Evolutionary conservation across 352 stramenopile genomes (phyloP).

Genomic region (Labyrinthula sp.): DNA sequence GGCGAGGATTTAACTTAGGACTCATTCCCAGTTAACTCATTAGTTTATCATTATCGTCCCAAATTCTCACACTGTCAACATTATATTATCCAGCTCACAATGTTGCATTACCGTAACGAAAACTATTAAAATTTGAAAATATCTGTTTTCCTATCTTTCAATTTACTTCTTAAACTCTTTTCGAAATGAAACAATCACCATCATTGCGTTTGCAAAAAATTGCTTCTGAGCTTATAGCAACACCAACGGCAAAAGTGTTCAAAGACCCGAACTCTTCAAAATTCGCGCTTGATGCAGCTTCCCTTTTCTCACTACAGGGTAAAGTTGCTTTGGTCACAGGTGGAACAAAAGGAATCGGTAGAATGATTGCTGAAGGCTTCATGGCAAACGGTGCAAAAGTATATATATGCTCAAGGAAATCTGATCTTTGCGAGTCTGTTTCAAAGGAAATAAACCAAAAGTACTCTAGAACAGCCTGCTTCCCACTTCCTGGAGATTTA

Average conservation of each 20-base stretch:
- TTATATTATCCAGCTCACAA: too few relatives aligned
- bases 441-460: slow-evolving; percentile 19
- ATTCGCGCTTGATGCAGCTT: slow-evolving; percentile 11
- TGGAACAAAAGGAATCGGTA: slow-evolving; percentile 69
- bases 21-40: too few relatives aligned
- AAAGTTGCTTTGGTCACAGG: slow-evolving; percentile 69
- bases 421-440: slow-evolving; percentile 16
- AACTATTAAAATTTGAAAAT: too few relatives aligned
- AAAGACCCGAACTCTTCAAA: slow-evolving; percentile 3
- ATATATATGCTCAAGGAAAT: slow-evolving; percentile 50
- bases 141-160: too few relatives aligned
- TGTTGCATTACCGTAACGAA: too few relatives aligned
- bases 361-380: slow-evolving; percentile 81
- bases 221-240: too few relatives aligned
- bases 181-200: too few relatives aligned
- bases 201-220: too few relatives aligned
- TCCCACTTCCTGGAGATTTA: slow-evolving; percentile 52
- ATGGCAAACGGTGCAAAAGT: slow-evolving; percentile 68
- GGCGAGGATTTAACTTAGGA: too few relatives aligned
- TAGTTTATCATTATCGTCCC: too few relatives aligned
- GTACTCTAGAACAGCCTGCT: slow-evolving; percentile 39
- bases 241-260: slow-evolving; percentile 7
- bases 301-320: slow-evolving; percentile 15
- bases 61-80: too few relatives aligned
- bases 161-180: too few relatives aligned